These are phyloP conservation scores for Oryza nivara DNA, from an alignment of 176 grass and related monocot genomes.

Conservation along the genomic window DNA sequence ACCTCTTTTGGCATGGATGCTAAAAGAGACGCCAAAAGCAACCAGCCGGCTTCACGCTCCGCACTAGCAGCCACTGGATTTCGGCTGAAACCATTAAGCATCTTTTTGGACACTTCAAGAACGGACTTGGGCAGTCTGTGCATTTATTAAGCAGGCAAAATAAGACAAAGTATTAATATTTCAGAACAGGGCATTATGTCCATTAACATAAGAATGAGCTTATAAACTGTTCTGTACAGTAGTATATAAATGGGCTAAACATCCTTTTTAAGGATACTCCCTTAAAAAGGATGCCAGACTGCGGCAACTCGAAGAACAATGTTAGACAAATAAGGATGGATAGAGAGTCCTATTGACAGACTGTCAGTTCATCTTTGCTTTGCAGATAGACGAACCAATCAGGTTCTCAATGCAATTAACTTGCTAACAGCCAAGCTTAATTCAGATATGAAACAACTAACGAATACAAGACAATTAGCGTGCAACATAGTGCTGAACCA, in stretches of 20 bases:
- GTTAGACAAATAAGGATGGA: neutral
- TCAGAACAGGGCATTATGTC: slow-evolving; percentile 3
- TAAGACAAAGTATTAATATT: slow-evolving; percentile 13
- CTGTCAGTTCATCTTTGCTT: neutral
- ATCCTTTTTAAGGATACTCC: neutral
- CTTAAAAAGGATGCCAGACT: neutral
- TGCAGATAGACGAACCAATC: neutral
- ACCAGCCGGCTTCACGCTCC: slow-evolving; percentile 89
- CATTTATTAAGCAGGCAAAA: slow-evolving; percentile 27
- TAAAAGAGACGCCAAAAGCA: slow-evolving; percentile 94
- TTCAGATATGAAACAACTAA: neutral
- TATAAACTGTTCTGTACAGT: neutral
- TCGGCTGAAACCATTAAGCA: slow-evolving; percentile 80
- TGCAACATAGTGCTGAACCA: neutral
- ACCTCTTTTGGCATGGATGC: slow-evolving; percentile 99
- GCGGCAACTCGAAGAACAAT: neutral
- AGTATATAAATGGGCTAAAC: neutral
- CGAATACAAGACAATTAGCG: neutral
- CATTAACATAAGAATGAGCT: neutral
- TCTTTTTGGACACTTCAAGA: slow-evolving; percentile 90
- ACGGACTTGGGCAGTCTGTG: slow-evolving; percentile 87
- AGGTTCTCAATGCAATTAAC: neutral
- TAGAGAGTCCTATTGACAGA: neutral
- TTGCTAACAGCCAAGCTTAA: neutral
- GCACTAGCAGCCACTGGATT: slow-evolving; percentile 78